Base-by-base conservation (phyloP, 2,329 filamentous ascomycete species). In the Arachnomyces sp. region DNA sequence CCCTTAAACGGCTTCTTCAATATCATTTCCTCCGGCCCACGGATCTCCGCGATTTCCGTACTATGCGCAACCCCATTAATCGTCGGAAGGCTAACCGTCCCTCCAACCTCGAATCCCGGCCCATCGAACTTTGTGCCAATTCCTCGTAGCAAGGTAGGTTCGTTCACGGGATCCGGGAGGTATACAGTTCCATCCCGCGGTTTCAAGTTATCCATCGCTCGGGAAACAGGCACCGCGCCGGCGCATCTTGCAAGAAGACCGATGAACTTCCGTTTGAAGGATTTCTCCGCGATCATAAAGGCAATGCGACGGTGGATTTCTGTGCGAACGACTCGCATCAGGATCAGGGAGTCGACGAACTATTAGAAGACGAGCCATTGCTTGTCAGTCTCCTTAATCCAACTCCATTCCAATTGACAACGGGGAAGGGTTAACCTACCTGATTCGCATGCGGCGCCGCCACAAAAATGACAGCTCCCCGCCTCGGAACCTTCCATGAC, bases 371-470 rank as follows among this genome's bases (percentile, higher is more conserved):
- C 39, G n/a, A 13, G 13, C 14, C 9, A 34, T 28, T 6, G 8
- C 2, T 14, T 29, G 12, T 18, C 6, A 6, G 11, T 15, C 15
- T 5, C 3, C 32, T 25, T 8, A 7, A 31, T 32, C 13, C 5
- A 30, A 8, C 8, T 8, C n/a, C 28, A 30, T 8, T n/a, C n/a
- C 28, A 8, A 29, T 29, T 11, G 33, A 14, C 14, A 12, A 16
- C n/a, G 35, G 28, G 21, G 35, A 21, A 28, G 14, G 30, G 28
- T 25, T 28, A 30, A 63, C 73, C 44, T 67, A 87, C 84, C 77
- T 92, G 87, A 62, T 98, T 98, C 44, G 90, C 90, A 72, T 98
- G 92, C 50, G 92, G 92, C 40, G 90, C 92, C 33, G 89, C 92
- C 51, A 98, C 92, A 56, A 98, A 92, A 44, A 98, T 86, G 47